phyloP scores from a whole-genome alignment of 495 filamentous ascomycete genomes.

The Pyronema omphalodes region DNA sequence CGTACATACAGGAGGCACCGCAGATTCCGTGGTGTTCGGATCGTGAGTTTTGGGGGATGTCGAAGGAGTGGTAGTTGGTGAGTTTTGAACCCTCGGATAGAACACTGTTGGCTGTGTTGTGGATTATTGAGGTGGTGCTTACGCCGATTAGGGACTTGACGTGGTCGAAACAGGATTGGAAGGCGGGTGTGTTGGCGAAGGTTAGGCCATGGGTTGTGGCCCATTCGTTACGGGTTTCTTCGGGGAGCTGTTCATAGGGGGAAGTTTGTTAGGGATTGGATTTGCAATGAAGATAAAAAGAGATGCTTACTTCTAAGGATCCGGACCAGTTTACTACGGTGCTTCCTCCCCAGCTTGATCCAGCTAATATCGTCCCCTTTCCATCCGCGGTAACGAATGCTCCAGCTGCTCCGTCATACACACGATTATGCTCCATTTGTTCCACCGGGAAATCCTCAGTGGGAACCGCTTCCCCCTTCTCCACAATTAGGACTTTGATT shows the following conservation, averaged over 20 bases:
- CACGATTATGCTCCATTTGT: constrained; percentile 36
- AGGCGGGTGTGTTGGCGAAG: not conserved
- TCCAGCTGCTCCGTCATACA: constrained; percentile 45
- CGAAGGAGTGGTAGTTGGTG: not conserved
- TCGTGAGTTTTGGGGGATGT: not conserved
- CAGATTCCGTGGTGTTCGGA: not conserved
- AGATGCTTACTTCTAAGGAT: not conserved
- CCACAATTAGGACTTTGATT: constrained; percentile 56
- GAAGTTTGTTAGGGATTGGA: too few relatives aligned
- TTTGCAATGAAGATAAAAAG: too few relatives aligned
- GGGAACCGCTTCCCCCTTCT: constrained; percentile 54
- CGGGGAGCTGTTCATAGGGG: not conserved
- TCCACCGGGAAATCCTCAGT: constrained; percentile 57
- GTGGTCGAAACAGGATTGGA: not conserved
- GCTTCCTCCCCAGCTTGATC: constrained; percentile 28
- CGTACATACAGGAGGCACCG: not conserved
- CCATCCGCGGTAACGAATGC: constrained; percentile 39
- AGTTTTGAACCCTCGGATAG: not conserved
- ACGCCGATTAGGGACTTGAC: not conserved
- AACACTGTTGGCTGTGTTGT: not conserved
- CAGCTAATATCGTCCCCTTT: constrained; percentile 41
- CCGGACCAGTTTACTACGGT: not conserved
- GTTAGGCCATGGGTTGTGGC: constrained; percentile 30
- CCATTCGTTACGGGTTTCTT: constrained; percentile 59
- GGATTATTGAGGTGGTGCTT: not conserved